phyloP scores from a whole-genome alignment of 1,284 basidiomycete genomes.

The Mycena sp. region DNA sequence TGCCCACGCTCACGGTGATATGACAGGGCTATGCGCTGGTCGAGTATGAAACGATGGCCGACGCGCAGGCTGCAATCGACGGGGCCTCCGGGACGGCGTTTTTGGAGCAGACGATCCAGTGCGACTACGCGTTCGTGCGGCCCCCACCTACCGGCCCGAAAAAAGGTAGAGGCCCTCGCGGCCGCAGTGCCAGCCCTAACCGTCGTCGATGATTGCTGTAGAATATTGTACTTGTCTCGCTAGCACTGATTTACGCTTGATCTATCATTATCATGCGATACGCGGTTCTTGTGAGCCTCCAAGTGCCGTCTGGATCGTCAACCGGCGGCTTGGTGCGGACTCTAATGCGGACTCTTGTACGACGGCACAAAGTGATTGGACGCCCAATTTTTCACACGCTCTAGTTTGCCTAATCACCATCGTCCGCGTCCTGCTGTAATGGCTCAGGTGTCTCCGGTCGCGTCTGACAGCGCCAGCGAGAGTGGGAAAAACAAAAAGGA shows the following conservation, averaged over 20 bases:
- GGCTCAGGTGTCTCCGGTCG: constrained; percentile 33
- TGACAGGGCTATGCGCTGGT: constrained; percentile 92
- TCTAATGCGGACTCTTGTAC: no score
- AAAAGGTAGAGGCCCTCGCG: constrained; percentile 73
- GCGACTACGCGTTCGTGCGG: constrained; percentile 96
- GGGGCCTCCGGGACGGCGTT: constrained; percentile 85
- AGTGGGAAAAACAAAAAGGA: neutral
- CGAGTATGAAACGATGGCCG: constrained; percentile 93
- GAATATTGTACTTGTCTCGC: constrained; percentile 17
- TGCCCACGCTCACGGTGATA: constrained; percentile 3
- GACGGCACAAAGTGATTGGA: no score
- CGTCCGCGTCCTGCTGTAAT: neutral
- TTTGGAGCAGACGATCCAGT: constrained; percentile 89
- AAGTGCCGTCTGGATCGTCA: no score
- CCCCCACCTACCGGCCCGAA: constrained; percentile 85
- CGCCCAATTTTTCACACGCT: constrained; percentile 7
- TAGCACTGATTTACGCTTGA: neutral
- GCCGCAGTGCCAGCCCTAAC: constrained; percentile 82
- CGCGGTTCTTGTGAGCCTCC: no score
- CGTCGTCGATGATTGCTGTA: constrained; percentile 51
- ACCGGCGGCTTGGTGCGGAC: no score
- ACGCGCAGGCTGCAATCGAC: constrained; percentile 94
- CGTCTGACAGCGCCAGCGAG: constrained; percentile 6
- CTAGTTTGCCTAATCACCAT: neutral
- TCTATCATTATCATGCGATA: neutral